Conservation (phyloP, 768 basidiomycete genomes). For the Boletus speciosus region DNA sequence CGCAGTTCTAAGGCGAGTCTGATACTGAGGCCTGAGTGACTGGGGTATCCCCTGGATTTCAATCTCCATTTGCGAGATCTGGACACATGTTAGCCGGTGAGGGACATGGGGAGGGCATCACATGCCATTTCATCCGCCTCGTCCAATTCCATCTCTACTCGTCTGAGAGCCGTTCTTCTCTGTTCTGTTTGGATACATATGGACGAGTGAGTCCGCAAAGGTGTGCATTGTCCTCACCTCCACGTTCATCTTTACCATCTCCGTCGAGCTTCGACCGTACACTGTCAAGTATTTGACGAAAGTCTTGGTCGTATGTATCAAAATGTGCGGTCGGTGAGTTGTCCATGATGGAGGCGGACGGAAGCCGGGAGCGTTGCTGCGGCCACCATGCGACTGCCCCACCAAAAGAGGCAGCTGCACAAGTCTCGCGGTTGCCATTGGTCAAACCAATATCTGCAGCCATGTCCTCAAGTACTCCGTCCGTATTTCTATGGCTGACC, state of each 20-base stretch:
- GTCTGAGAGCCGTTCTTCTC: slow-evolving; percentile 71
- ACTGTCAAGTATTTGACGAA: slow-evolving; percentile 73
- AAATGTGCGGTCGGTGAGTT: slow-evolving; percentile 82
- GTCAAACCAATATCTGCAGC: slow-evolving; percentile 5
- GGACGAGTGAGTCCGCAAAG: not conserved
- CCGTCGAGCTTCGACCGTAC: slow-evolving; percentile 76
- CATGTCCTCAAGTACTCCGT: slow-evolving; percentile 38
- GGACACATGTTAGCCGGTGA: slow-evolving; percentile 3
- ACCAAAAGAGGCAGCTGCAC: slow-evolving; percentile 26
- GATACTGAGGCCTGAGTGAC: slow-evolving; percentile 74
- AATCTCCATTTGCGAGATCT: slow-evolving; percentile 99
- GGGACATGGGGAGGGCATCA: not conserved
- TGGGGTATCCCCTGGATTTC: slow-evolving; percentile 94
- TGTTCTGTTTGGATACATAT: slow-evolving; percentile 52
- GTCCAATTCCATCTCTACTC: slow-evolving; percentile 93
- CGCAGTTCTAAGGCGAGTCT: slow-evolving; percentile 66
- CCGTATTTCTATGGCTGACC: slow-evolving; percentile 9
- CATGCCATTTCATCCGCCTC: slow-evolving; percentile 96
- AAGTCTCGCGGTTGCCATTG: not conserved
- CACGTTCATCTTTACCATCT: slow-evolving; percentile 59
- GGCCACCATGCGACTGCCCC: slow-evolving; percentile 5
- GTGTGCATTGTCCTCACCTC: slow-evolving; percentile 49
- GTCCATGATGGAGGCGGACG: slow-evolving; percentile 52
- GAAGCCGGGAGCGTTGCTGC: slow-evolving; percentile 12
- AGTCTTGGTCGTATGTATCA: slow-evolving; percentile 90